Base-by-base conservation (phyloP, 257 asterid genomes). In the Solanum sejunctum region DNA sequence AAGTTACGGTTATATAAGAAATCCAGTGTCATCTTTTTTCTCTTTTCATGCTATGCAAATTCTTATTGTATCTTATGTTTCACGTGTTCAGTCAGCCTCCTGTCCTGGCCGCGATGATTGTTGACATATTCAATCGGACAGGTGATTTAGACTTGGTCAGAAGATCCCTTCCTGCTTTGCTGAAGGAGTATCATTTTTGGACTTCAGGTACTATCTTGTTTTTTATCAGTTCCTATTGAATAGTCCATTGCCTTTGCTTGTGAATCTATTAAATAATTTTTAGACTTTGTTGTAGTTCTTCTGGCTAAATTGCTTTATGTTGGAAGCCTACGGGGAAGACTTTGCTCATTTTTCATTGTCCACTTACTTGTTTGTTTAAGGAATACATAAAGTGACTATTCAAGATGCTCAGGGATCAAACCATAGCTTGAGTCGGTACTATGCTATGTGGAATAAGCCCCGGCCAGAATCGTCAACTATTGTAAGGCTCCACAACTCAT, bases 381-480 rank as follows among this genome's bases (percentile, higher is more conserved):
- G 96, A 64, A 83, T 91, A 43, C 99, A 97, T 87, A 89, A 91
- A 91, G 97, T 96, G 90, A 80, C 88, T 6, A 86, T 97, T 89
- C 86, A 88, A 89, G 98, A 92, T 88, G 87, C 89, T 70, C 56
- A 85, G 82, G 99, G 99, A 82, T 84, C 70, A 39, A 86, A 28
- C 54, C 96, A 97, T 84, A 88, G 84, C 36, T 88, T 95, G 85
- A 92, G 91, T 85, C 90, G 98, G 75, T 97, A 94, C 83, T 94
- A 95, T 84, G 99, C 98, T 79, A 88, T 86, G 92, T 97, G 99
- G 99, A 89, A 97, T 80, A 85, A 90, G 78, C 96, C 98, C 51
- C 91, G 99, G 88, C 99, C 99, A 13, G 98, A 97, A 86, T 97
- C 99, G 0, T 90, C 95, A 45, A 91, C 94, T 79, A 87, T 84